Evolutionary conservation across 2,329 filamentous ascomycete genomes (phyloP), one percentile per base, ranked within the genome.

Genomic region (Exophiala dermatitidis): DNA sequence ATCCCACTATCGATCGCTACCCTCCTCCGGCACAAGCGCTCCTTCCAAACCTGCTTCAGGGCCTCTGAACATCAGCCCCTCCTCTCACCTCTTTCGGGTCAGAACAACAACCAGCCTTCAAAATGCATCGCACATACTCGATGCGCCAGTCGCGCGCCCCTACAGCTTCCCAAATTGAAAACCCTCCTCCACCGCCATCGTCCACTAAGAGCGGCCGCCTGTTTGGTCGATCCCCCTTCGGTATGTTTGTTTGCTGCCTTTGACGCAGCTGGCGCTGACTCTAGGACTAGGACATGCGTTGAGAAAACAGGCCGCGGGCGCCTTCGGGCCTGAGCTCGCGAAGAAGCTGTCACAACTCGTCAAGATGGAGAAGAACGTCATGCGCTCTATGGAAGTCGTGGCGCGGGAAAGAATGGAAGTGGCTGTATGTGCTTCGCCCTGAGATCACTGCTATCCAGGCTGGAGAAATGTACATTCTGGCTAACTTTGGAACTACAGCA

Each of bases 321-420:
- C 75, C 55, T 78, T 77, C 66, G 83, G 83, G 34, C 83, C 90
- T 53, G 93, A 98, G 66, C 84, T 98, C 54, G 86, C 93, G 54
- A 96, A 95, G 81, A 98, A 98, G 81, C 84, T 98, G 59, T 89
- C 90, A 38, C 88, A 95, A 76, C 82, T 98, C 49, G 93, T 98
- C 60, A 98, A 98, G 82, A 98, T 98, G 93, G 93, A 98, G 77
- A 98, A 98, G 84, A 97, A 98, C 69, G 88, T 96, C 53, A 98
- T 98, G 93, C 89, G 93, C 72, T 96, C 90, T 70, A 84, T 97
- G 79, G 93, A 98, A 71, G 80, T 89, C 46, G 93, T 97, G 50
- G 90, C 90, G 43, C 85, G 90, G 67, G 93, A 98, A 78, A 85
- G 93, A 65, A 97, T 97, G 90, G 93, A 97, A 67, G 91, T 96